A percentile compares a stretch with the other conserved stretches of the same genome.
Conservation (phyloP, 495 filamentous ascomycete genomes). For the Xylaria scruposa region DNA sequence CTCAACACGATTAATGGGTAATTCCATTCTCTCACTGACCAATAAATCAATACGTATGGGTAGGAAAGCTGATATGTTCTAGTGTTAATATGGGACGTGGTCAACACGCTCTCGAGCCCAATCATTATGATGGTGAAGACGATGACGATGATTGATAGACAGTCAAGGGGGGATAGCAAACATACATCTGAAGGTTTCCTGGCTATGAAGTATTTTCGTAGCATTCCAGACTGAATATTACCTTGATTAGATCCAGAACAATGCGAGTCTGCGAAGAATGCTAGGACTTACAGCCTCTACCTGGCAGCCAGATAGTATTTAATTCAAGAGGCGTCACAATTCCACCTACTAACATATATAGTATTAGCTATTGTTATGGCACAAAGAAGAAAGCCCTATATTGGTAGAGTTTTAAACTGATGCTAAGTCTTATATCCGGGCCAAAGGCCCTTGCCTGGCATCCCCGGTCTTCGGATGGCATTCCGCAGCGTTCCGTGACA, state of each 20-base stretch:
- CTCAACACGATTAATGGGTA: constrained; percentile 6
- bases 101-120: constrained; percentile 19
- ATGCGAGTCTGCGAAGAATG: no score
- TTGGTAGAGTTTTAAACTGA: background rate
- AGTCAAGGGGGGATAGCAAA: background rate
- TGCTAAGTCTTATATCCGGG: background rate
- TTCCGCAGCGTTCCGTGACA: background rate
- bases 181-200: background rate
- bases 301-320: background rate
- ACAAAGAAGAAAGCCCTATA: background rate
- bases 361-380: background rate
- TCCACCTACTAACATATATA: background rate
- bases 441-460: background rate
- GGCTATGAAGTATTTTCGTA: background rate
- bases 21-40: background rate
- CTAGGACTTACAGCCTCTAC: no score
- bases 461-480: no score
- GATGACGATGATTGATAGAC: background rate
- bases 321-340: background rate
- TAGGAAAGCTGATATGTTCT: background rate
- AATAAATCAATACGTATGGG: background rate
- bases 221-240: no score
- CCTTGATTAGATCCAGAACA: no score
- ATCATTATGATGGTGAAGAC: constrained; percentile 11
- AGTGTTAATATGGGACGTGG: constrained; percentile 15